A percentile compares a stretch with the other conserved stretches of the same genome.
phyloP scores from a whole-genome alignment of 257 asterid species.

The Salvia miltiorrhiza region DNA sequence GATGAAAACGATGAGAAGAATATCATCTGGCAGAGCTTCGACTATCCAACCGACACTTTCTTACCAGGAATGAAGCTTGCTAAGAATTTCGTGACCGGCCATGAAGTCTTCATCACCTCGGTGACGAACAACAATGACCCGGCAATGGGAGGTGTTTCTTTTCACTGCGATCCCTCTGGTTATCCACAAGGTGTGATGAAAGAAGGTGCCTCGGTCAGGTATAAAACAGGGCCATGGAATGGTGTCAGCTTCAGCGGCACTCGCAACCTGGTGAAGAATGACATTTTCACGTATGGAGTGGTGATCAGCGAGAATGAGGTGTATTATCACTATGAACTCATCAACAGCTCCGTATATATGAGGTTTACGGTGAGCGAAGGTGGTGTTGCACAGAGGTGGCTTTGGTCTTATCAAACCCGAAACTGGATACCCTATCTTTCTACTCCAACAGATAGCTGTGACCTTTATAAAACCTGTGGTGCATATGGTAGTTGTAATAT shows the following conservation, averaged over 20 bases:
- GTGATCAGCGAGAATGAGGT: constrained; percentile 13
- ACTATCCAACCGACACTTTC: constrained; percentile 4
- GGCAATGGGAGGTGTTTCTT: constrained; percentile 22
- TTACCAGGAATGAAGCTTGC: constrained; percentile 15
- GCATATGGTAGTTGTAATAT: constrained; percentile 9
- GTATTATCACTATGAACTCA: too few species aligned
- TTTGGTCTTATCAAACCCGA: constrained; percentile 21
- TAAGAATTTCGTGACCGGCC: not conserved
- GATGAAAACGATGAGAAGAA: constrained; percentile 20
- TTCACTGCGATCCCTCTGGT: constrained; percentile 23
- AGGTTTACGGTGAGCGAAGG: constrained; percentile 6
- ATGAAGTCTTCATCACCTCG: constrained; percentile 23
- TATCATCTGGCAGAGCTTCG: constrained; percentile 11
- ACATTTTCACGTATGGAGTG: not conserved
- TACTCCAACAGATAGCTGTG: constrained; percentile 30
- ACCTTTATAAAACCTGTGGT: constrained; percentile 26
- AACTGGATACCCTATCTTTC: constrained; percentile 24
- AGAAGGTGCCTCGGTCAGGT: not conserved
- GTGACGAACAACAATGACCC: constrained; percentile 41
- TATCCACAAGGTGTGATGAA: constrained; percentile 23
- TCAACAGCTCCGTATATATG: too few species aligned
- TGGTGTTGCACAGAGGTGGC: constrained; percentile 27
- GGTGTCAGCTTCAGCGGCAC: constrained; percentile 35
- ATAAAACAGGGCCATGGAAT: constrained; percentile 40
- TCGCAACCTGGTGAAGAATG: constrained; percentile 17